Evolutionary conservation across 2,329 filamentous ascomycete genomes (phyloP).

Genomic region (Monascus ruber): DNA sequence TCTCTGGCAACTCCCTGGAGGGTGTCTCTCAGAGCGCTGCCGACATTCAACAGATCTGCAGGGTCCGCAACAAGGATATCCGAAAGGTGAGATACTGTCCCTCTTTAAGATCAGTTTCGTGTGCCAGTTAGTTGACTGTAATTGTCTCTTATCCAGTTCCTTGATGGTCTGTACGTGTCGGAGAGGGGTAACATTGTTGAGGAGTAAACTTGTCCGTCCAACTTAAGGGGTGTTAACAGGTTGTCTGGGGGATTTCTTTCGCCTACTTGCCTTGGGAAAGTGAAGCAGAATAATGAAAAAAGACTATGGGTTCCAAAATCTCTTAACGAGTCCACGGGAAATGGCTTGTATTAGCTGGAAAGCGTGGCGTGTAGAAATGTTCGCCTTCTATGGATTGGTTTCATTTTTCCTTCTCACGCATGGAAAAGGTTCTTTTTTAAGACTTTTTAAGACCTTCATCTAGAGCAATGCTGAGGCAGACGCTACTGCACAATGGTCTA

Average conservation of each 20-base stretch:
- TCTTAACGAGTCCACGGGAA: slow-evolving; percentile 13
- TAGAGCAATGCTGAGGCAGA: too few relatives aligned
- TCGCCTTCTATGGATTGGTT: slow-evolving; percentile 8
- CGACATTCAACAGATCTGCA: slow-evolving; percentile 99
- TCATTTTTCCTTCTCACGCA: slow-evolving; percentile 1
- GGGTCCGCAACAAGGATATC: slow-evolving; percentile 99
- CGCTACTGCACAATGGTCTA: too few relatives aligned
- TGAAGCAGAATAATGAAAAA: slow-evolving; percentile 28
- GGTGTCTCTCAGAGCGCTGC: slow-evolving; percentile 94
- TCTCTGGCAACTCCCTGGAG: slow-evolving; percentile 91
- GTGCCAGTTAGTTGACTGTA: too few relatives aligned
- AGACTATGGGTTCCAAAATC: slow-evolving; percentile 15
- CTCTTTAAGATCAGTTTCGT: too few relatives aligned
- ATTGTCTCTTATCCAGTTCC: slow-evolving; percentile 52
- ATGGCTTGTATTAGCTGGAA: slow-evolving; percentile 16
- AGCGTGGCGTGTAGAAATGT: slow-evolving; percentile 19
- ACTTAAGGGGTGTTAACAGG: slow-evolving; percentile 21
- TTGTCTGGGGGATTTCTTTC: slow-evolving; percentile 28
- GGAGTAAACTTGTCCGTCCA: slow-evolving; percentile 28
- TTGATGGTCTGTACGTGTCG: slow-evolving; percentile 99
- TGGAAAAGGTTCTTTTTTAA: not conserved
- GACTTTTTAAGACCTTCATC: too few relatives aligned
- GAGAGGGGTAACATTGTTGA: slow-evolving; percentile 93
- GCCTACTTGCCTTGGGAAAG: slow-evolving; percentile 30
- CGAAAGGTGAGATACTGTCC: slow-evolving; percentile 60